phyloP scores from a whole-genome alignment of 495 filamentous ascomycete genomes.

The Xylaria cubensis region DNA sequence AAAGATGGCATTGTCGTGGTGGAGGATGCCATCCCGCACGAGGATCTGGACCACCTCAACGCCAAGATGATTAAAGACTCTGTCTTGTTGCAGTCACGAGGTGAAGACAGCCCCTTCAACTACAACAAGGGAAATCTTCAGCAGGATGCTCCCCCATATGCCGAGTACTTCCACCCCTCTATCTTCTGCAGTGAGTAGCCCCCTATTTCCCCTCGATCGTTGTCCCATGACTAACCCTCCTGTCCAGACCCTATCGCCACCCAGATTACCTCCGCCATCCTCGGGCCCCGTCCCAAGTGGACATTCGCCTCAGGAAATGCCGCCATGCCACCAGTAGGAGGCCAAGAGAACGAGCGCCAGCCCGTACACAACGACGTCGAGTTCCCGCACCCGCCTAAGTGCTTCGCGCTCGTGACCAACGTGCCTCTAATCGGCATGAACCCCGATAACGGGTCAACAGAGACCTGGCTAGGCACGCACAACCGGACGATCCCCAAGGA shows the following conservation, averaged over 20 bases:
- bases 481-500: constrained; percentile 36
- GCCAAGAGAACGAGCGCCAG: constrained; percentile 49
- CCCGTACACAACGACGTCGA: constrained; percentile 65
- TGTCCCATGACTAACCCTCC: not conserved
- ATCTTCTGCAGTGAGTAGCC: constrained; percentile 51
- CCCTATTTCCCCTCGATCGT: not conserved
- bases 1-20: constrained; percentile 67
- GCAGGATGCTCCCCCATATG: constrained; percentile 57
- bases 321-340: constrained; percentile 54
- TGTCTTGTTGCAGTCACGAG: constrained; percentile 43
- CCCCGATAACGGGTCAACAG: constrained; percentile 63
- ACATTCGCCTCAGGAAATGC: constrained; percentile 62
- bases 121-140: constrained; percentile 64
- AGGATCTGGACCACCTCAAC: constrained; percentile 54
- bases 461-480: constrained; percentile 67
- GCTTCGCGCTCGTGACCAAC: constrained; percentile 64
- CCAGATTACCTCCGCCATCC: constrained; percentile 54
- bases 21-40: constrained; percentile 53
- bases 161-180: constrained; percentile 47
- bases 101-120: constrained; percentile 57
- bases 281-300: constrained; percentile 56
- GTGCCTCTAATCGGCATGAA: constrained; percentile 61
- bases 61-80: constrained; percentile 60
- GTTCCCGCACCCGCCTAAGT: constrained; percentile 60
- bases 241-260: constrained; percentile 55